Conservation (phyloP, 2,329 filamentous ascomycete species). For the Alternaria novae-zelandiae region DNA sequence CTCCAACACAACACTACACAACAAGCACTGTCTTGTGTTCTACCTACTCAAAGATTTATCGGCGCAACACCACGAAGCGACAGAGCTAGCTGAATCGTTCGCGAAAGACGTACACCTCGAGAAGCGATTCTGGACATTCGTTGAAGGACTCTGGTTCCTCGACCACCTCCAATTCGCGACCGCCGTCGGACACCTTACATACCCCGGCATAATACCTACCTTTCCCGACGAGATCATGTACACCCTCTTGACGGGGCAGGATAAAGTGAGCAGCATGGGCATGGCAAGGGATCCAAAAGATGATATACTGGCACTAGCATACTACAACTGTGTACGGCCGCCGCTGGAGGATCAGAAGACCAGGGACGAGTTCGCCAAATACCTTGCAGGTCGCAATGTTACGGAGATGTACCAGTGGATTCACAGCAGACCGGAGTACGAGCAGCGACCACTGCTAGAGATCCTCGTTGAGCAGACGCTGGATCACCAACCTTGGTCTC, state of each 20-base stretch:
- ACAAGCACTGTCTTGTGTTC: slow-evolving; percentile 83
- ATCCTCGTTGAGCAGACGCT: slow-evolving; percentile 61
- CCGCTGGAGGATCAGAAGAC: slow-evolving; percentile 69
- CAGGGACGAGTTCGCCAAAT: slow-evolving; percentile 71
- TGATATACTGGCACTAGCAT: slow-evolving; percentile 69
- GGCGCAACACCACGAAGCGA: slow-evolving; percentile 53
- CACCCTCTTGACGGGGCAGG: slow-evolving; percentile 62
- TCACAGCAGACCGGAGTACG: slow-evolving; percentile 66
- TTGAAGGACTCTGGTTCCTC: slow-evolving; percentile 82
- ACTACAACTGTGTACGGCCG: slow-evolving; percentile 78
- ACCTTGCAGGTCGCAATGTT: slow-evolving; percentile 70
- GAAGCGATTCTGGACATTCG: slow-evolving; percentile 77
- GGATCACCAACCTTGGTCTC: slow-evolving; percentile 21
- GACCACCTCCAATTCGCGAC: slow-evolving; percentile 70
- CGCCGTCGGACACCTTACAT: slow-evolving; percentile 77
- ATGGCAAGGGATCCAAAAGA: slow-evolving; percentile 46
- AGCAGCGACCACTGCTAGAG: slow-evolving; percentile 70
- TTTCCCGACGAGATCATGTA: slow-evolving; percentile 84
- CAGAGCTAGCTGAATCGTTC: slow-evolving; percentile 64
- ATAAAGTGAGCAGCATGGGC: slow-evolving; percentile 26
- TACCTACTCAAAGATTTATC: slow-evolving; percentile 82
- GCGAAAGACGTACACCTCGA: slow-evolving; percentile 70
- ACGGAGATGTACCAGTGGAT: slow-evolving; percentile 77
- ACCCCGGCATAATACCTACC: slow-evolving; percentile 79
- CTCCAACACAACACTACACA: slow-evolving; percentile 69